Evolutionary conservation across 2,329 filamentous ascomycete species (phyloP), one percentile per base, ranked within the genome.

Genomic region (Chrysosporium keratinophilum): DNA sequence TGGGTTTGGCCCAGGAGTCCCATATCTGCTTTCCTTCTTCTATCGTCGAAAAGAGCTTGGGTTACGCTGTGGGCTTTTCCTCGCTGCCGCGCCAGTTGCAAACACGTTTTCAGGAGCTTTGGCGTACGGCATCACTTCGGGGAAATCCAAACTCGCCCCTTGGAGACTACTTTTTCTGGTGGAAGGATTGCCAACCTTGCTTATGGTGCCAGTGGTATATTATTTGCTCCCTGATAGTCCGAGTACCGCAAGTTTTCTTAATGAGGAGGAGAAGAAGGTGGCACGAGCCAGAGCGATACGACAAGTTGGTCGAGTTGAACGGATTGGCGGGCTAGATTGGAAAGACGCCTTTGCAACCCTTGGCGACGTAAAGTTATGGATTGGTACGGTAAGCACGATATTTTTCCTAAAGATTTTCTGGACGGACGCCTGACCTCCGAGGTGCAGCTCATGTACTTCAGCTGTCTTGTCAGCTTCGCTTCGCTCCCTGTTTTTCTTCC

Each of bases 61-160:
- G 33, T 69, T 81, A 31, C 70, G 79, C 2, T 75, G 75, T 50
- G 79, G 78, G 1, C 63, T 82, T 19, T 83, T 81, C 58, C 59
- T 76, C 11, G 71, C 73, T 17, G 71, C 72, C 0, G 81, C 82
- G 0, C 82, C 83, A 1, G 76, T 95, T 3, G 88, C 88, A 1
- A 93, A 87, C 41, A 84, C 83, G 1, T 90, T 94, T 64, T 87
- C 88, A 0, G 83, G 83, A 1, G 82, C 80, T 2, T 70, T 84
- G 5, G 82, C 81, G 1, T 84, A 81, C 55, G 80, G 76, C 3
- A 84, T 87, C 63, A 81, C 81, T 7, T 78, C 78, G 28, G 79
- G 81, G 11, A 73, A 77, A 60, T 71, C 74, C 1, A 64, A 71
- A 14, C 66, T 87, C 42, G 75, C 78, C 2, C 79, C 76, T 54